Evolutionary conservation across 2,329 filamentous ascomycete species (phyloP).

Genomic region (Didymella lethalis): DNA sequence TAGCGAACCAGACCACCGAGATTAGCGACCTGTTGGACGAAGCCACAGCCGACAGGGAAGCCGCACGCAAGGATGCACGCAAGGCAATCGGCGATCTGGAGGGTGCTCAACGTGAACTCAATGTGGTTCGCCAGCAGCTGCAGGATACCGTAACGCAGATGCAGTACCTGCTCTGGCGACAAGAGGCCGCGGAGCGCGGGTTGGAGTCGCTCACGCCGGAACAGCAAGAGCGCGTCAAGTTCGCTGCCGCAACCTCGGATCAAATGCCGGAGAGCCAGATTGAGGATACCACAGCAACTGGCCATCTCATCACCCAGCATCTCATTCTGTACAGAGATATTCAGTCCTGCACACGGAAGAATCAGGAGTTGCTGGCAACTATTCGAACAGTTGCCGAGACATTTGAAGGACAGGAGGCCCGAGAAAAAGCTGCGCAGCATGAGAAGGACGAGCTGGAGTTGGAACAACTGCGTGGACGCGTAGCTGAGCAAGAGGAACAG

Average conservation of each 20-base stretch:
- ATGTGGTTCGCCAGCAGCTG: slow-evolving; percentile 84
- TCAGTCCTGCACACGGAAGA: slow-evolving; percentile 84
- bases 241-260: slow-evolving; percentile 70
- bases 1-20: slow-evolving; percentile 81
- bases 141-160: slow-evolving; percentile 90
- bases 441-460: slow-evolving; percentile 72
- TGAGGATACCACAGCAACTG: slow-evolving; percentile 81
- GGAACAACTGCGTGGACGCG: slow-evolving; percentile 73
- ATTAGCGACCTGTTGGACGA: slow-evolving; percentile 81
- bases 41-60: slow-evolving; percentile 80
- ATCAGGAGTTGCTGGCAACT: slow-evolving; percentile 81
- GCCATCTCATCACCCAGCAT: slow-evolving; percentile 86
- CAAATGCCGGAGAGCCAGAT: slow-evolving; percentile 70
- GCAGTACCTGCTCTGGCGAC: slow-evolving; percentile 87
- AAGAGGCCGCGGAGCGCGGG: slow-evolving; percentile 82
- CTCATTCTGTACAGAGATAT: slow-evolving; percentile 91
- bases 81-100: slow-evolving; percentile 79
- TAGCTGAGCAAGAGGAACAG: slow-evolving; percentile 84
- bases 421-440: slow-evolving; percentile 63
- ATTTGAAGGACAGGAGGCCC: slow-evolving; percentile 90
- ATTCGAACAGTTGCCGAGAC: slow-evolving; percentile 84
- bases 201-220: slow-evolving; percentile 73
- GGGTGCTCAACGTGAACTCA: slow-evolving; percentile 69
- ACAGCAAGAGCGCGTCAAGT: slow-evolving; percentile 78
- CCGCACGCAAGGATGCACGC: slow-evolving; percentile 77